Conservation (phyloP, 2,329 filamentous ascomycete species). For the Dactylonectria macrodidyma region DNA sequence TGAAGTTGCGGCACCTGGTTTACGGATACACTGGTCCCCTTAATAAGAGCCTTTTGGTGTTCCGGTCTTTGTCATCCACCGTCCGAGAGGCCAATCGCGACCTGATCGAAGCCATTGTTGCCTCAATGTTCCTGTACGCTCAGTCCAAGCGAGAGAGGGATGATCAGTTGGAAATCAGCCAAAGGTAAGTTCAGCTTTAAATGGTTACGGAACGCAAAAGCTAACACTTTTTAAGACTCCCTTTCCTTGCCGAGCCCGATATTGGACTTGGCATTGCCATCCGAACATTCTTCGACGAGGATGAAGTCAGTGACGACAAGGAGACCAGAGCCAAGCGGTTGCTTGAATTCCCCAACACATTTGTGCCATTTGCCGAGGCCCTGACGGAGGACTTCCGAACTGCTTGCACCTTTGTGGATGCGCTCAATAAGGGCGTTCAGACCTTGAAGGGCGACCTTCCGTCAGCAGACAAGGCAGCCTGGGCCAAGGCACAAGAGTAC, state of each 20-base stretch:
- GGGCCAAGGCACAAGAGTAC: constrained; percentile 70
- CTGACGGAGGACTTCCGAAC: constrained; percentile 73
- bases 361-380: constrained; percentile 71
- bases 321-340: constrained; percentile 63
- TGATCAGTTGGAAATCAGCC: constrained; percentile 78
- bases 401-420: constrained; percentile 71
- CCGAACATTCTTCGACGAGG: constrained; percentile 83
- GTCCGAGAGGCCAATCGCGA: constrained; percentile 87
- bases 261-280: constrained; percentile 84
- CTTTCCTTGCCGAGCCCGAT: constrained; percentile 79
- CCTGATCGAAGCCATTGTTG: constrained; percentile 85
- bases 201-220: background rate
- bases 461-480: constrained; percentile 63
- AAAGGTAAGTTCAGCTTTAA: constrained; percentile 69
- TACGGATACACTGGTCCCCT: constrained; percentile 96
- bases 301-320: constrained; percentile 70
- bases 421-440: constrained; percentile 71
- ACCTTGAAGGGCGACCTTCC: constrained; percentile 64
- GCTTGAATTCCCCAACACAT: constrained; percentile 65
- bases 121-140: constrained; percentile 84
- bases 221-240: constrained; percentile 63
- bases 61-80: constrained; percentile 85
- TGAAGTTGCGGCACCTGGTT: constrained; percentile 84
- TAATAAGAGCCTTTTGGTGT: constrained; percentile 89
- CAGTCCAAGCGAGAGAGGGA: constrained; percentile 80